phyloP scores from a whole-genome alignment of 768 basidiomycete species.

The Amanita rubescens region DNA sequence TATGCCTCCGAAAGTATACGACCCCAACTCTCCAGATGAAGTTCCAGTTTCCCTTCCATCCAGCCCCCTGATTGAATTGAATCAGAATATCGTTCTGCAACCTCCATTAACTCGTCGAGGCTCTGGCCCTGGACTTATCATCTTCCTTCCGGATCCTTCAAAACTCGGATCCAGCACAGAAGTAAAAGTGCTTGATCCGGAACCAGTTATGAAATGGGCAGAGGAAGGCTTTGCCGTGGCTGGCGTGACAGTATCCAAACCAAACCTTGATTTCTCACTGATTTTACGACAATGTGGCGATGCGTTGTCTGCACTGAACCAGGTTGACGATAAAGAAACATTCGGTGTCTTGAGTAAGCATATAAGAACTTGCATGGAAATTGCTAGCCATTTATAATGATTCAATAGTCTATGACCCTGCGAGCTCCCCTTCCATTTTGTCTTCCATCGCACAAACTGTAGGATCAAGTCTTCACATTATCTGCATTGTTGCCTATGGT shows the following conservation, averaged over 20 bases:
- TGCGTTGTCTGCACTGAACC: slow-evolving; percentile 26
- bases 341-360: slow-evolving; percentile 36
- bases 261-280: slow-evolving; percentile 17
- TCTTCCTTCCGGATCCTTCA: slow-evolving; percentile 30
- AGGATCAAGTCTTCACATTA: slow-evolving; percentile 22
- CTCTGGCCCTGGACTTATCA: slow-evolving; percentile 39
- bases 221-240: slow-evolving; percentile 47
- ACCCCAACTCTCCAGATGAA: slow-evolving; percentile 32
- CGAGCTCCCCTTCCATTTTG: slow-evolving; percentile 17
- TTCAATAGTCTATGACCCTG: background rate
- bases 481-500: slow-evolving; percentile 32
- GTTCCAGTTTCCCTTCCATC: slow-evolving; percentile 35
- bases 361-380: background rate
- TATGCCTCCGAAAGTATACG: slow-evolving; percentile 23
- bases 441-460: slow-evolving; percentile 13
- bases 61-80: slow-evolving; percentile 26
- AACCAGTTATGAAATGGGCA: slow-evolving; percentile 45
- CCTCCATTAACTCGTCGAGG: slow-evolving; percentile 42
- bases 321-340: slow-evolving; percentile 35
- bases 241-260: slow-evolving; percentile 22
- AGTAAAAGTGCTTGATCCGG: slow-evolving; percentile 35
- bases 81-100: slow-evolving; percentile 30
- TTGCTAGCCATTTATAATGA: background rate
- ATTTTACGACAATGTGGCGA: slow-evolving; percentile 26
- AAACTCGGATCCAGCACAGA: slow-evolving; percentile 17